These are phyloP conservation scores for Lactifluus volemus DNA, from an alignment of 768 basidiomycete genomes.

Conservation along the genomic window DNA sequence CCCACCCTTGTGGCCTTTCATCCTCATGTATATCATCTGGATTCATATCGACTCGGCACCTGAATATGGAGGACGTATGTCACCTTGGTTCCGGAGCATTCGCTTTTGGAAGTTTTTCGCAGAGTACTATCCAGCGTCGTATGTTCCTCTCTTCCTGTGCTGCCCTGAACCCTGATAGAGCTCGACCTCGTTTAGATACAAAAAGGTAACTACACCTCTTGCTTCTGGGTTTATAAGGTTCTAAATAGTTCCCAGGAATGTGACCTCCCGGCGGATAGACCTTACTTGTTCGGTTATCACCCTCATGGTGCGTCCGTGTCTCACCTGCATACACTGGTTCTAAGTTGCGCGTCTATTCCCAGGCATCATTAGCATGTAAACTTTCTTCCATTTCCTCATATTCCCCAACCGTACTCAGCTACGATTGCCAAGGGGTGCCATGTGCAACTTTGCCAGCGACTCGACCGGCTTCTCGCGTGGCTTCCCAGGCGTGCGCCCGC, in stretches of 20 bases:
- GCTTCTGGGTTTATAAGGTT: background rate
- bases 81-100: slow-evolving; percentile 61
- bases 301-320: slow-evolving; percentile 68
- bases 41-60: slow-evolving; percentile 69
- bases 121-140: slow-evolving; percentile 87
- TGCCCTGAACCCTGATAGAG: background rate
- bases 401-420: background rate
- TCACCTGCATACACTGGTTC: background rate
- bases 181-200: slow-evolving; percentile 22
- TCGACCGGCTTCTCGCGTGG: slow-evolving; percentile 84
- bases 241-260: slow-evolving; percentile 48
- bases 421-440: slow-evolving; percentile 58
- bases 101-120: slow-evolving; percentile 86
- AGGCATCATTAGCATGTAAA: slow-evolving; percentile 98
- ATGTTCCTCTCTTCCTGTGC: slow-evolving; percentile 29
- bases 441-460: slow-evolving; percentile 97
- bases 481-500: slow-evolving; percentile 89
- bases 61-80: slow-evolving; percentile 60
- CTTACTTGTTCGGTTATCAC: slow-evolving; percentile 97
- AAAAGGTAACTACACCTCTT: slow-evolving; percentile 30
- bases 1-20: slow-evolving; percentile 80
- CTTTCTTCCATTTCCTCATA: slow-evolving; percentile 2
- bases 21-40: slow-evolving; percentile 76
- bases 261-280: slow-evolving; percentile 83
- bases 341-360: background rate